A percentile compares a stretch with the other conserved stretches of the same genome.
Evolutionary conservation across 345 rosid genomes (phyloP).

Genomic region (Barbarea vulgaris): DNA sequence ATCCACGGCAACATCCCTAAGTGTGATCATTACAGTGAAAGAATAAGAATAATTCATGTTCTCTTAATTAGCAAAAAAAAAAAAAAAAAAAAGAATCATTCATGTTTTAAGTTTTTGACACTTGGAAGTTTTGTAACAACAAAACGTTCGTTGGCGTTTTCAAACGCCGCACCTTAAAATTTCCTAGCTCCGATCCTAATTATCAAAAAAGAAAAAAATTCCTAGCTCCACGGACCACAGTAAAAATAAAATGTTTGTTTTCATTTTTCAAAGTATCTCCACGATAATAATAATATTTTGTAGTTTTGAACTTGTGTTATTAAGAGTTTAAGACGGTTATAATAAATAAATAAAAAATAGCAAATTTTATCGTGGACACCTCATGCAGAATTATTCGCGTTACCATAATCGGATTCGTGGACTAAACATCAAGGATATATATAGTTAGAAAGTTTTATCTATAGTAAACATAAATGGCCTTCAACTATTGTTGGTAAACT

Average conservation of each 20-base stretch:
- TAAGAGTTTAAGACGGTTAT: too few species aligned
- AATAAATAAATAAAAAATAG: too few species aligned
- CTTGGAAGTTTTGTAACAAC: conserved; percentile 27
- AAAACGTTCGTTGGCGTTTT: conserved; percentile 34
- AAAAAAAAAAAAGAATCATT: conserved; percentile 31
- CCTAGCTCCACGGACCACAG: neutral
- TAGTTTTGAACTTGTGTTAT: too few species aligned
- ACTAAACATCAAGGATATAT: neutral
- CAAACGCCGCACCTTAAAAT: conserved; percentile 27
- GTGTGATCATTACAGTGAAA: conserved; percentile 28
- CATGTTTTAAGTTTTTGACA: conserved; percentile 16
- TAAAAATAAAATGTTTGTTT: neutral
- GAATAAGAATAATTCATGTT: conserved; percentile 31
- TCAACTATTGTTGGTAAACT: neutral
- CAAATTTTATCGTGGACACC: neutral
- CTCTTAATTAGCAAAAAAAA: too few species aligned
- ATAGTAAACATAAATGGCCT: neutral
- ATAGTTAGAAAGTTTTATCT: too few species aligned
- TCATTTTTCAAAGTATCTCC: neutral
- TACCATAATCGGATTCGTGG: neutral
- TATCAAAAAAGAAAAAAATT: too few species aligned
- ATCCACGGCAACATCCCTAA: too few species aligned
- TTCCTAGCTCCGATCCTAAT: neutral
- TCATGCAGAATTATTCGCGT: too few species aligned
- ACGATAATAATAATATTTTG: too few species aligned